Evolutionary conservation across 768 basidiomycete species (phyloP).

Genomic region (Tubosaeta sp.): DNA sequence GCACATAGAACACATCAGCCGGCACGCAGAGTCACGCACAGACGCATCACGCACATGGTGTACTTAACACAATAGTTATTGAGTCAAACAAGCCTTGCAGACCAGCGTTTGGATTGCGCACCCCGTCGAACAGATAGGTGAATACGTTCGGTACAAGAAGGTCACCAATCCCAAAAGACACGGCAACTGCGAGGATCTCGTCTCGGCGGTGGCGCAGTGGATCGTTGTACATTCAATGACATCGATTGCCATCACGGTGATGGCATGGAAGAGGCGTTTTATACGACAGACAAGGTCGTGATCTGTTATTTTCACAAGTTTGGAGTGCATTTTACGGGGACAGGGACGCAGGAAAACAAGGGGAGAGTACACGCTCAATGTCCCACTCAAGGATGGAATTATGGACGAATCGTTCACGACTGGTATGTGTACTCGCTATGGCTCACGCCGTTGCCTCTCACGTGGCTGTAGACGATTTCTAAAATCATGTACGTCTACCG

Average conservation of each 20-base stretch:
- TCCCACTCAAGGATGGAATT: conserved; percentile 91
- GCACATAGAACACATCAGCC: background rate
- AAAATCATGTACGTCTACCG: conserved; percentile 84
- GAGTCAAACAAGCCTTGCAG: conserved; percentile 69
- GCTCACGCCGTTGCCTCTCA: background rate
- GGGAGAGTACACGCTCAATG: conserved; percentile 91
- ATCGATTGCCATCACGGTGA: conserved; percentile 99
- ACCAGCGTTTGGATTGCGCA: conserved; percentile 47
- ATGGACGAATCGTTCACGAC: conserved; percentile 83
- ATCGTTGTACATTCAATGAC: conserved; percentile 91
- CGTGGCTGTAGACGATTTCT: conserved; percentile 62
- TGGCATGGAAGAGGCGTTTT: conserved; percentile 98
- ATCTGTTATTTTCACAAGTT: conserved; percentile 97
- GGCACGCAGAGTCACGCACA: background rate
- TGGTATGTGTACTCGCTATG: conserved; percentile 48
- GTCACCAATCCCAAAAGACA: conserved; percentile 69
- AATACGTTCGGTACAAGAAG: conserved; percentile 63
- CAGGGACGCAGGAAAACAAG: conserved; percentile 77
- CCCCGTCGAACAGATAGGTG: conserved; percentile 64
- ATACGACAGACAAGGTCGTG: conserved; percentile 96
- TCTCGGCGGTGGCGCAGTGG: conserved; percentile 65
- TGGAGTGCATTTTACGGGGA: conserved; percentile 77
- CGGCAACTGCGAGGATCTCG: conserved; percentile 49
- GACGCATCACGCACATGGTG: conserved; percentile 59
- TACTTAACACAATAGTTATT: conserved; percentile 75